Percentiles rank a stretch among this genome's conserved stretches.
Conservation (phyloP, 225 moss, liverwort and hornwort species). For the Rhytidiadelphus loreus region DNA sequence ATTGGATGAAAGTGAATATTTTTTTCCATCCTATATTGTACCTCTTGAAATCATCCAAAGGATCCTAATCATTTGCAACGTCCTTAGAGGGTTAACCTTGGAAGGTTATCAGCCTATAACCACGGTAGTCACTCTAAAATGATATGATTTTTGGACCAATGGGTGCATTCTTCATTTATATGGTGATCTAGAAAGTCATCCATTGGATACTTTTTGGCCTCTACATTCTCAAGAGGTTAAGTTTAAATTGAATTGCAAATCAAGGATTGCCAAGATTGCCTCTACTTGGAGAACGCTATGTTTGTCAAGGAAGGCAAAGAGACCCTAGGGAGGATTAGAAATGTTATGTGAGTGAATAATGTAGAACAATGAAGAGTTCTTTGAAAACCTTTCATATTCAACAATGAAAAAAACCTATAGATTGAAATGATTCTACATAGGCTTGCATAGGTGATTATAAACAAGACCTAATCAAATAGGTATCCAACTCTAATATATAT, state of each 20-base stretch:
- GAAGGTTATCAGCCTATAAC: fast-evolving
- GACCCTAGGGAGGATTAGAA: not conserved
- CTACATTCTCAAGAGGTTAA: fast-evolving
- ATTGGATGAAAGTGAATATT: too few species aligned
- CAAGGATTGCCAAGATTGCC: not conserved
- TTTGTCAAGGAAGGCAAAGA: not conserved
- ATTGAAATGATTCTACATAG: not conserved
- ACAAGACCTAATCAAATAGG: not conserved
- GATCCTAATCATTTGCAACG: fast-evolving
- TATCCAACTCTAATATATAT: not conserved
- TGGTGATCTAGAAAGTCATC: not conserved
- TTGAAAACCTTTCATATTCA: not conserved
- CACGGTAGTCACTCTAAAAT: not conserved
- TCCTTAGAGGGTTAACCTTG: fast-evolving
- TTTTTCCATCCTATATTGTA: too few species aligned
- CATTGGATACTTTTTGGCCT: not conserved
- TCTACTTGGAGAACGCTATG: fast-evolving
- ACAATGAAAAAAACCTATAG: not conserved
- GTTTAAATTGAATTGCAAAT: not conserved
- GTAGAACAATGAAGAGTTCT: not conserved
- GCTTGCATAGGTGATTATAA: fast-evolving
- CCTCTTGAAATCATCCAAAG: too few species aligned
- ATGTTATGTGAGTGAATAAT: not conserved
- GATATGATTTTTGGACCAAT: too few species aligned
- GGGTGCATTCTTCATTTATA: not conserved